A percentile compares a stretch with the other conserved stretches of the same genome.
phyloP scores from a whole-genome alignment of 192 early-diverging fungal species.

The Oehlia diaphana region DNA sequence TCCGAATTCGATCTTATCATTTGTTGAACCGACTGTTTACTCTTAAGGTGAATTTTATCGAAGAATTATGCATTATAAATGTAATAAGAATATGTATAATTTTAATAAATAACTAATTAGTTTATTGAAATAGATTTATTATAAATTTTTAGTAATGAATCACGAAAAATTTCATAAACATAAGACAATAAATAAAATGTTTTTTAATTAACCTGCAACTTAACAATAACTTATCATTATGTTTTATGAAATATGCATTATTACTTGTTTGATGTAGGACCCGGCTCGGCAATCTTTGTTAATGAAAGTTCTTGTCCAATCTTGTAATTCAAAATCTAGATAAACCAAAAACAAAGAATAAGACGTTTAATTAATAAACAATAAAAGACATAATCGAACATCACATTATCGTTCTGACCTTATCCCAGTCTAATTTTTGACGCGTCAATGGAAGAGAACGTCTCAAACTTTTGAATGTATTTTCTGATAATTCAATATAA shows the following conservation, averaged over 20 bases:
- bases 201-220: background rate
- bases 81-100: no score
- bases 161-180: no score
- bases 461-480: slow-evolving; percentile 89
- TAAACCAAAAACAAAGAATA: background rate
- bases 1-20: no score
- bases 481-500: slow-evolving; percentile 78
- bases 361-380: background rate
- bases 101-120: no score
- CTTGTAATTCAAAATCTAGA: slow-evolving; percentile 27
- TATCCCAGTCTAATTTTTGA: slow-evolving; percentile 93
- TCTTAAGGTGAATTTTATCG: no score
- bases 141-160: no score
- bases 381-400: background rate
- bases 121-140: no score
- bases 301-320: slow-evolving; percentile 27
- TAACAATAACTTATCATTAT: background rate
- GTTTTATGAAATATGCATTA: background rate
- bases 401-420: slow-evolving; percentile 33
- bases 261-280: background rate
- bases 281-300: no score
- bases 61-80: no score
- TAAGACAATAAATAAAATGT: no score
- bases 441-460: slow-evolving; percentile 89
- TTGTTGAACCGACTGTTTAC: no score